phyloP scores from a whole-genome alignment of 2,329 filamentous ascomycete species.

The Emmonsiellopsis sp. region DNA sequence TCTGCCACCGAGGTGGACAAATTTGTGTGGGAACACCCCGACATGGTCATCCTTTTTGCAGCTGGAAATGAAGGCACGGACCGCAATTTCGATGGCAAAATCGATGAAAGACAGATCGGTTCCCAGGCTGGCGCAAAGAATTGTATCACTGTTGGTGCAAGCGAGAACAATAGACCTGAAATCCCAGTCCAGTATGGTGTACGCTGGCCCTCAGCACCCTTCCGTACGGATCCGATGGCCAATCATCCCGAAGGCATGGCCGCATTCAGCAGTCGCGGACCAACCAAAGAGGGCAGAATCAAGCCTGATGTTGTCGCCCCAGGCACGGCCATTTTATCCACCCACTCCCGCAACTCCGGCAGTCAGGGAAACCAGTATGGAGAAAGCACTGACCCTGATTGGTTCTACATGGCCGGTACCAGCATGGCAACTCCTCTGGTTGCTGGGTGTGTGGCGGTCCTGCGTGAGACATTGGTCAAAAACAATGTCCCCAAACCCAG shows the following conservation, averaged over 20 bases:
- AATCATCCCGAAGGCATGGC: conserved; percentile 14
- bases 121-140: conserved; percentile 17
- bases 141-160: conserved; percentile 19
- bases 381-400: conserved; percentile 9
- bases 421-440: conserved; percentile 19
- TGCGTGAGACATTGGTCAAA: conserved; percentile 14
- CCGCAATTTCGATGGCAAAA: conserved; percentile 7
- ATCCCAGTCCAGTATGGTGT: conserved; percentile 7
- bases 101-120: conserved; percentile 13
- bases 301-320: conserved; percentile 20
- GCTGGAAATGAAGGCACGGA: conserved; percentile 16
- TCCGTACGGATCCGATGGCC: conserved; percentile 9
- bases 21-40: conserved; percentile 15
- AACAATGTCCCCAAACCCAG: conserved; percentile 11
- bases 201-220: conserved; percentile 6
- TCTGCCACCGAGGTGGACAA: conserved; percentile 13
- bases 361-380: conserved; percentile 4
- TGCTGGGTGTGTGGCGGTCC: conserved; percentile 15
- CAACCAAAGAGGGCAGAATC: conserved; percentile 11
- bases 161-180: conserved; percentile 15
- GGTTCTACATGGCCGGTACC: conserved; percentile 13
- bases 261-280: conserved; percentile 17
- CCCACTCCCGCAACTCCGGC: conserved; percentile 9
- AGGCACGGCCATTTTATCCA: conserved; percentile 14
- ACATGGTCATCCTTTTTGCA: conserved; percentile 17